Evolutionary conservation across 139 green algal species (phyloP), one percentile per base, ranked within the genome.

Genomic region (Pleodorina starrii): DNA sequence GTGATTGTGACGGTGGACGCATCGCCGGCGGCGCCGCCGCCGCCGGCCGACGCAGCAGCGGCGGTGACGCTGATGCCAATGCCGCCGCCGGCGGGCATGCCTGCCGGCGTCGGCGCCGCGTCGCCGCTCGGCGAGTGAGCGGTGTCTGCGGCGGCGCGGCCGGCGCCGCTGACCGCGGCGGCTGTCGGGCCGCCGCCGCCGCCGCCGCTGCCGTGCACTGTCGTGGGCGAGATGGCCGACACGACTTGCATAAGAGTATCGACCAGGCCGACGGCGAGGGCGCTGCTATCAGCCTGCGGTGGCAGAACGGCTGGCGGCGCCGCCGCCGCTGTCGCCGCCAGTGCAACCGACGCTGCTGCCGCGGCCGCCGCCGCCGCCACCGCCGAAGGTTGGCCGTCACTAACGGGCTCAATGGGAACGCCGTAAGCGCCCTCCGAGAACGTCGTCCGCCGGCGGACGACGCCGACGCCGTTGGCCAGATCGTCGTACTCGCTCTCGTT

Each of bases 241-340:
- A 87, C 81, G 7, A 87, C 81, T 16, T 87, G 81, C 17, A 87
- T 42, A 42, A 87, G 60, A 25, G 81, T 87, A 38, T 78, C 81
- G 5, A 78, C 60, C 0, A 78, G 43, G 0, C 81, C 81, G 5
- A 46, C 44, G 0, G 80, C 43, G 59, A 87, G 57, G 6, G 29
- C 42, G 2, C 46, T 59, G 79, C 79, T 12, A 54, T 59, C 40
- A 1, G 68, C 27, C 63, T 40, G 63, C 2, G 32, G 21, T 73
- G 63, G 63, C 63, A 23, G 63, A 19, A 38, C 16, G 27, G 21
- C 27, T 32, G 68, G 14, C 35, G 68, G 14, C 68, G 68, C 32
- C 68, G 32, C 14, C 35, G 68, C 66, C 66, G 66, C 66, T 27
- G 35, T 27, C 73, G 73, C 23, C 23, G 43, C 5, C 35, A 42